Evolutionary conservation across 2,329 filamentous ascomycete genomes (phyloP).

Genomic region (Apiospora koreana): DNA sequence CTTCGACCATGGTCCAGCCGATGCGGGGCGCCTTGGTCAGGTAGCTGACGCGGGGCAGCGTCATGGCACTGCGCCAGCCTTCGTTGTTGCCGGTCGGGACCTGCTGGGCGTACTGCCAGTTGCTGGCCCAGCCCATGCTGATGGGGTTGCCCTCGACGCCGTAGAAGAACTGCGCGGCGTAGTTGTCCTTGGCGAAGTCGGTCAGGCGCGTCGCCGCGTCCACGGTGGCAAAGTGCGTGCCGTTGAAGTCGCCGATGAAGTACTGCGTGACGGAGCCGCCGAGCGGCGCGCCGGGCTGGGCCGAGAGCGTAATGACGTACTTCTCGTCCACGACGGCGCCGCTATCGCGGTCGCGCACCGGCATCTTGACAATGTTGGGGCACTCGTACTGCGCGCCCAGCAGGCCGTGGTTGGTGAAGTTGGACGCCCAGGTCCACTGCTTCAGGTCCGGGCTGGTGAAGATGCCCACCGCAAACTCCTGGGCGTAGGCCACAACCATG

Average conservation of each 20-base stretch:
- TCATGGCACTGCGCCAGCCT: slow-evolving; percentile 54
- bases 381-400: slow-evolving; percentile 63
- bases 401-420: slow-evolving; percentile 55
- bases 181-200: slow-evolving; percentile 54
- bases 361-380: slow-evolving; percentile 61
- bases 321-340: slow-evolving; percentile 35
- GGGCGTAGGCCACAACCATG: slow-evolving; percentile 55
- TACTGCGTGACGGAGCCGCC: slow-evolving; percentile 59
- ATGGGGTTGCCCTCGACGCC: slow-evolving; percentile 44
- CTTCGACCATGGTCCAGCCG: slow-evolving; percentile 52
- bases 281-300: slow-evolving; percentile 58
- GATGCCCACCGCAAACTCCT: slow-evolving; percentile 60
- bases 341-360: slow-evolving; percentile 34
- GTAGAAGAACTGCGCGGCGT: slow-evolving; percentile 59
- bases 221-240: slow-evolving; percentile 56
- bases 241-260: slow-evolving; percentile 62
- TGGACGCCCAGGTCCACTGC: slow-evolving; percentile 58
- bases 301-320: slow-evolving; percentile 51
- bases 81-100: slow-evolving; percentile 55
- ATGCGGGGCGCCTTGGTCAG: slow-evolving; percentile 51
- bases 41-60: slow-evolving; percentile 51
- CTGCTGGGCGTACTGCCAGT: slow-evolving; percentile 56
- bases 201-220: slow-evolving; percentile 43
- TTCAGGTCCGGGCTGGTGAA: slow-evolving; percentile 61
- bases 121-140: slow-evolving; percentile 58